Percentiles rank a stretch among this genome's conserved stretches.
phyloP scores from a whole-genome alignment of 2,329 filamentous ascomycete genomes.

The Pezicula radicicola region DNA sequence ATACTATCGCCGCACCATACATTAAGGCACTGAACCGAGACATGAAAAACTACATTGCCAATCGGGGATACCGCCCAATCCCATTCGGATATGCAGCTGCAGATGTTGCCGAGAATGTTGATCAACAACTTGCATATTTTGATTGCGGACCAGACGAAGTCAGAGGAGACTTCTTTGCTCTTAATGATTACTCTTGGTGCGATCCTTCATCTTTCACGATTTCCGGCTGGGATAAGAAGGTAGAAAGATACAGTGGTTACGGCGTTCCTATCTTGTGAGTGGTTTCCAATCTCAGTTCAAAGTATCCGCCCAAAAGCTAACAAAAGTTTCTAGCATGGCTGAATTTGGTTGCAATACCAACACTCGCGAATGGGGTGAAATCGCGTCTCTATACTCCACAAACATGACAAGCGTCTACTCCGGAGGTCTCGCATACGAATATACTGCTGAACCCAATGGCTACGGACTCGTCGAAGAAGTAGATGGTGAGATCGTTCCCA shows the following conservation, averaged over 20 bases:
- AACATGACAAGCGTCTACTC: conserved; percentile 94
- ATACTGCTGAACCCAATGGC: conserved; percentile 73
- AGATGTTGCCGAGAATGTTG: conserved; percentile 66
- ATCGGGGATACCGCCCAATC: conserved; percentile 44
- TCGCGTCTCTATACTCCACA: conserved; percentile 72
- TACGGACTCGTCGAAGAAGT: conserved; percentile 53
- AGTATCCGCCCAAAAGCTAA: not conserved
- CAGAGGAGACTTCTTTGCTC: conserved; percentile 64
- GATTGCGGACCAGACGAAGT: conserved; percentile 68
- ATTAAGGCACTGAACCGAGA: conserved; percentile 59
- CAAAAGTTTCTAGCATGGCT: conserved; percentile 51
- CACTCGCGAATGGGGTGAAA: conserved; percentile 77
- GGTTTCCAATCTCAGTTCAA: not conserved
- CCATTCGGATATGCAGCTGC: conserved; percentile 60
- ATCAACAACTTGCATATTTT: conserved; percentile 69
- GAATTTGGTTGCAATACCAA: conserved; percentile 90
- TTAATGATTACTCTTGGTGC: conserved; percentile 68
- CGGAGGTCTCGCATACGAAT: conserved; percentile 95
- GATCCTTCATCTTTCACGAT: conserved; percentile 54
- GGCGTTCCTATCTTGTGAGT: conserved; percentile 55
- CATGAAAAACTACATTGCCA: conserved; percentile 49
- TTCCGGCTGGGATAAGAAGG: conserved; percentile 69
- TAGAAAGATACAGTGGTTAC: conserved; percentile 64
- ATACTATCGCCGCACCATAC: conserved; percentile 49
- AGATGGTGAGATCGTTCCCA: conserved; percentile 34